Base-by-base conservation (phyloP, 306 rosid species). In the Senna siamea region DNA sequence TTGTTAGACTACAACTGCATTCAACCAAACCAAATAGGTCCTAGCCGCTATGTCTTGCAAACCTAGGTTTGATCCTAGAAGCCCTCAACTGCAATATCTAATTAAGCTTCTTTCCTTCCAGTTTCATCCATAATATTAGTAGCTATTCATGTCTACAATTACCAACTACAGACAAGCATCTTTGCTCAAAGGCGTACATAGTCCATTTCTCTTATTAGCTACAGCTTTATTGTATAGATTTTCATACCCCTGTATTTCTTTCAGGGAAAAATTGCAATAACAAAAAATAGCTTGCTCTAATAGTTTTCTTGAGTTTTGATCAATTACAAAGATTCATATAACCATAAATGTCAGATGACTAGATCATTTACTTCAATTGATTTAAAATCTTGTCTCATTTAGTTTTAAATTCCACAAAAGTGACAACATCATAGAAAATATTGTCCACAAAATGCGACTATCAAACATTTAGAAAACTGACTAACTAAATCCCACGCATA, bases 241-340 rank as follows among this genome's bases (percentile, higher is more conserved):
- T 7, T 41, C 32, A 64, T 2, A 5, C 14, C 19, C 9, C 17
- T 20, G 0, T 5, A 22, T 2, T 65, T 43, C 22, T 64, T 14
- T 12, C 54, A 20, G 20, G 34, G 34, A 20, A 64, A 40, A 65
- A 57, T 14, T 59, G 54, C 48, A 23, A 37, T 47, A 23, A 50
- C 63, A 60, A 10, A 56, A 75, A 43, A 75, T 72, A 66, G 15
- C 61, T 41, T 53, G 17, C 79, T 12, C 73, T 34, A 54, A 54
- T 26, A 57, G 63, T 57, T 59, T 30, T n/a, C 13, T 9, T 7
- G 22, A 14, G 41, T 44, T 11, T 41, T 17, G 8, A 10, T 38
- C 18, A 19, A 63, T 13, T 23, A 11, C 46, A 38, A 48, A 47
- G 52, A 34, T 6, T 30, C 26, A 30, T 30, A 56, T 44, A 34